Percentiles rank a stretch among this genome's conserved stretches.
phyloP scores from a whole-genome alignment of 768 basidiomycete species.

The Austroboletus festivus region DNA sequence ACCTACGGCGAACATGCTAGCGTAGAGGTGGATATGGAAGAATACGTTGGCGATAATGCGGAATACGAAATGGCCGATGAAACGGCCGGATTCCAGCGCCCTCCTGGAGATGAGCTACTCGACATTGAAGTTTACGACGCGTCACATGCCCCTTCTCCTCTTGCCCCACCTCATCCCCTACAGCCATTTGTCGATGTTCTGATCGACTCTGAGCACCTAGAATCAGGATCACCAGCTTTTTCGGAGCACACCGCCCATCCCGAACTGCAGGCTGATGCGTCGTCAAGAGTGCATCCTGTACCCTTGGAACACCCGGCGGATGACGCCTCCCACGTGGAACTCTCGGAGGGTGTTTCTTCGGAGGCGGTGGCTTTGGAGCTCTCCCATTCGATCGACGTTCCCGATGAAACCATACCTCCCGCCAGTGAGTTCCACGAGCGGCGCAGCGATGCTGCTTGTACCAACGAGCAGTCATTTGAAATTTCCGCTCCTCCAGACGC shows the following conservation, averaged over 20 bases:
- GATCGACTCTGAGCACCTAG: slow-evolving; percentile 15
- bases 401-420: slow-evolving; percentile 4
- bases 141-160: slow-evolving; percentile 33
- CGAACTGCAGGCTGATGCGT: slow-evolving; percentile 5
- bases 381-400: slow-evolving; percentile 6
- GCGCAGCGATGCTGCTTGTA: slow-evolving; percentile 4
- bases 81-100: slow-evolving; percentile 25
- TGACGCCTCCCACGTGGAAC: slow-evolving; percentile 18
- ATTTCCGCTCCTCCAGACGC: slow-evolving; percentile 2
- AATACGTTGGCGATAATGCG: slow-evolving; percentile 41
- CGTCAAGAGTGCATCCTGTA: slow-evolving; percentile 8
- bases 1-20: slow-evolving; percentile 35
- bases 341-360: slow-evolving; percentile 7
- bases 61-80: slow-evolving; percentile 48
- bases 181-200: slow-evolving; percentile 14
- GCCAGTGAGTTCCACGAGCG: slow-evolving; percentile 22
- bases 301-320: slow-evolving; percentile 16
- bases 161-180: slow-evolving; percentile 12
- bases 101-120: slow-evolving; percentile 26
- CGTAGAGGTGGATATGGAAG: slow-evolving; percentile 69
- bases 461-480: slow-evolving; percentile 7
- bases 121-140: slow-evolving; percentile 43
- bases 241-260: slow-evolving; percentile 8
- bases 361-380: slow-evolving; percentile 3
- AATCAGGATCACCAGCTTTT: background rate